Evolutionary conservation across 1,139 yeast genomes (phyloP).

Genomic region (Spathaspora sp.): DNA sequence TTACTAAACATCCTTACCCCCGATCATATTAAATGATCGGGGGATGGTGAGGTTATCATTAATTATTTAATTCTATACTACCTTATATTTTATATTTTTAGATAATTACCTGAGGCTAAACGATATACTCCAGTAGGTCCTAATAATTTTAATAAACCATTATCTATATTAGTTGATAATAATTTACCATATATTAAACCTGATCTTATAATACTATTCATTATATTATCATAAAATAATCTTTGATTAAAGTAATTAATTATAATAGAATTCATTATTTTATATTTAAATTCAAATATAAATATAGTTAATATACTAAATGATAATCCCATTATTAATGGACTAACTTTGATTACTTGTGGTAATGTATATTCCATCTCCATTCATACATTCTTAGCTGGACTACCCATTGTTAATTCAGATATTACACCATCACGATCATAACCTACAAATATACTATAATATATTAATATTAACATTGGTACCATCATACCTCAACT

Average conservation of each 20-base stretch:
- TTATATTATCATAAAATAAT: slow-evolving; percentile 19
- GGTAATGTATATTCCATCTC: slow-evolving; percentile 22
- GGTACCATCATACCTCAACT: slow-evolving; percentile 17
- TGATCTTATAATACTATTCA: slow-evolving; percentile 19
- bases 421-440: slow-evolving; percentile 17
- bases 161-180: slow-evolving; percentile 17
- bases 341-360: slow-evolving; percentile 18
- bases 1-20: too few species aligned
- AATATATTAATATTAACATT: slow-evolving; percentile 18
- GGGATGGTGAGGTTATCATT: too few species aligned
- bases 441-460: slow-evolving; percentile 18
- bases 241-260: slow-evolving; percentile 18
- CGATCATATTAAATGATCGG: too few species aligned
- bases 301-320: slow-evolving; percentile 16
- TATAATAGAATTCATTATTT: slow-evolving; percentile 14
- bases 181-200: slow-evolving; percentile 17
- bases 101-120: neutral
- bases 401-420: slow-evolving; percentile 18
- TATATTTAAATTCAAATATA: slow-evolving; percentile 19
- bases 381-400: slow-evolving; percentile 17
- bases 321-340: slow-evolving; percentile 14
- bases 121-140: slow-evolving; percentile 16
- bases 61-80: too few species aligned
- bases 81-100: neutral
- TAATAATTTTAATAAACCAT: slow-evolving; percentile 19